Evolutionary conservation across 2,329 filamentous ascomycete genomes (phyloP), one percentile per base, ranked within the genome.

Genomic region (Pyricularia sp.): DNA sequence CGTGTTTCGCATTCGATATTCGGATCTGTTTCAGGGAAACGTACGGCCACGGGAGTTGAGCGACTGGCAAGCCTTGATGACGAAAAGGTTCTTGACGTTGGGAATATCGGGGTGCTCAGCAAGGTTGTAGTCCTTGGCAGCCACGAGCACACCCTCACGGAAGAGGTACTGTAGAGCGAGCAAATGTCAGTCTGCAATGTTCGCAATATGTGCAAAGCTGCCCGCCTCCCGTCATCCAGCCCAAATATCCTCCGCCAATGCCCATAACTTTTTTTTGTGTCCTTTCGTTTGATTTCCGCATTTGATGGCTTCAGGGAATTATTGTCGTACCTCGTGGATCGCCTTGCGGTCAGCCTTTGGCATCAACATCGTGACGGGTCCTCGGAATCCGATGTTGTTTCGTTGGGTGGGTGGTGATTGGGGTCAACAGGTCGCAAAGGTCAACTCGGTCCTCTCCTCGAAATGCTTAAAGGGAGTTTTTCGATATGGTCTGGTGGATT

Each of bases 271-370:
- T 31, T 5, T 31, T 50, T n/a, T 42, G 14, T 42, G 33, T 42
- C 12, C 17, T 26, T 65, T 65, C 23, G n/a, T 33, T 65, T 31
- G 30, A 64, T 36, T 14, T 42, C 23, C 30, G 28, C 33, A 20
- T 14, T 65, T 31, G 28, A 23, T 23, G 42, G 20, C 33, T 65
- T 65, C 64, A 36, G 66, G n/a, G 30, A 61, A n/a, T 33, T 25
- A 36, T 31, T 20, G 42, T 61, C 67, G 58, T 50, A 68, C 67
- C 85, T 90, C 94, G 90, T 99, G 95, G 86, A 99, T 98, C 91
- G 93, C 93, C 92, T 99, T 99, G 88, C 96, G 94, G 88, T 99
- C 95, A 84, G 93, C 92, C 91, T 98, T 98, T 83, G 95, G 95
- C 84, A 99, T 99, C 88, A 99, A 91, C 95, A 88, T 88, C 91